Conservation (phyloP, 176 grass and related monocot genomes). For the Tuctoria greenei region DNA sequence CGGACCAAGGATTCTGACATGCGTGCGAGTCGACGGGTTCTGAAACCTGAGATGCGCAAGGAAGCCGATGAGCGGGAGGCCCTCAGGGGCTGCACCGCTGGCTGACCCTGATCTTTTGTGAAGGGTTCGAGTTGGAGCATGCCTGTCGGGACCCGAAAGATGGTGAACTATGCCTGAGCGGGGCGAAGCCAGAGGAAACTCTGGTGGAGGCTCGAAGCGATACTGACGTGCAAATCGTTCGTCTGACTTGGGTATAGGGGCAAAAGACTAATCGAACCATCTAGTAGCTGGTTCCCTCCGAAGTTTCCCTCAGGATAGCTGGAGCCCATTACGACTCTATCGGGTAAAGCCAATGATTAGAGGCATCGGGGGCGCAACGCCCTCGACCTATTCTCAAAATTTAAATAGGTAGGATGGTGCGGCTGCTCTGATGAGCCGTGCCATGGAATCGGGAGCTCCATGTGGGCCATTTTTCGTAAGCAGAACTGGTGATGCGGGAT, state of each 20-base stretch:
- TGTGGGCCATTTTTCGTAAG: constrained; percentile 81
- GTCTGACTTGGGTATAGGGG: constrained; percentile 77
- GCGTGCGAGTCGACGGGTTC: constrained; percentile 42
- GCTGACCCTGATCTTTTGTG: constrained; percentile 33
- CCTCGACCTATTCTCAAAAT: constrained; percentile 54
- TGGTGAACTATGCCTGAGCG: constrained; percentile 85
- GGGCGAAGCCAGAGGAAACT: constrained; percentile 65
- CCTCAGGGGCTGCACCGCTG: too few species aligned
- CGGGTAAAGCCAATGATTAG: constrained; percentile 89
- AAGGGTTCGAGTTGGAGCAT: constrained; percentile 77
- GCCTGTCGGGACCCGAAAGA: constrained; percentile 69
- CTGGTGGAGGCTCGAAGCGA: constrained; percentile 83
- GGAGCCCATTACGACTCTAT: constrained; percentile 57
- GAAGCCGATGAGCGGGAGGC: too few species aligned
- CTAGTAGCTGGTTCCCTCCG: constrained; percentile 63
- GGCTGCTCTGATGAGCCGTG: constrained; percentile 25
- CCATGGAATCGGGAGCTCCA: constrained; percentile 56
- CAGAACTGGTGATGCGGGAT: constrained; percentile 75
- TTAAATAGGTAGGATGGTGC: constrained; percentile 49
- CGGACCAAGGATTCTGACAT: constrained; percentile 82
- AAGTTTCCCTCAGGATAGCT: constrained; percentile 53
- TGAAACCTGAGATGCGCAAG: too few species aligned
- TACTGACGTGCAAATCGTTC: constrained; percentile 88
- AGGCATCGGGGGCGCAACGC: constrained; percentile 73
- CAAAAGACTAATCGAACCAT: constrained; percentile 76